Evolutionary conservation across 495 filamentous ascomycete species (phyloP), one percentile per base, ranked within the genome.

Genomic region (Cercophora scortea): DNA sequence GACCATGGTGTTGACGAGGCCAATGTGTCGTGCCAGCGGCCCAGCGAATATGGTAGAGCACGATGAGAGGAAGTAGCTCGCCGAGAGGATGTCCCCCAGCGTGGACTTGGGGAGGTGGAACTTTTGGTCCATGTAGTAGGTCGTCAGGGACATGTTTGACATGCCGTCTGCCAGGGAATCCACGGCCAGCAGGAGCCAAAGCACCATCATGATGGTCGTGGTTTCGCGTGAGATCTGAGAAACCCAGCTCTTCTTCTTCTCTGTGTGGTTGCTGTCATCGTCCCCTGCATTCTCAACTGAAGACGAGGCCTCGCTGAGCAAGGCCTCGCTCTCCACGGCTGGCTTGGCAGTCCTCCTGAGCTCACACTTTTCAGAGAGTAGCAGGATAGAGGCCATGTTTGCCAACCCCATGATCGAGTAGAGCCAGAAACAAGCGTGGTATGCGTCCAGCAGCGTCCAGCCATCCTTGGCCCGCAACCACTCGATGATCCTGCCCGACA

Each of bases 131-230:
- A 95, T 81, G 71, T 83, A 94, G 68, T 87, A 90, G 38, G 82
- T 86, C 45, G 86, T 83, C 74, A 83, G 80, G 1, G 85, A 83
- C 54, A 86, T 73, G 17, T 81, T 78, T 46, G 84, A 85, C 72
- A 95, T 81, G 32, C 89, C 88, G 41, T 86, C 87, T 3, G 88
- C 87, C 42, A 93, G 75, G 0, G 84, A 83, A 70, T 96, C 90
- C 3, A 95, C 62, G 39, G 81, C 79, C 56, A 95, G 84, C 10
- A 95, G 71, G 47, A 88, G 76, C 69, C 86, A 89, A 0, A 95
- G 71, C 15, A 84, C 79, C 45, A 83, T 62, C 51, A 95, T 79
- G 50, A 88, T 76, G 1, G 72, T 69, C 39, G 79, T 72, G 10
- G 84, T 79, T 39, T 79, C 64, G 1, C 58, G 58, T 8, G 83